Percentiles rank a stretch among this genome's conserved stretches.
These are phyloP conservation scores for Colletotrichum sp. DNA, from an alignment of 2,329 filamentous ascomycete genomes.

Conservation along the genomic window DNA sequence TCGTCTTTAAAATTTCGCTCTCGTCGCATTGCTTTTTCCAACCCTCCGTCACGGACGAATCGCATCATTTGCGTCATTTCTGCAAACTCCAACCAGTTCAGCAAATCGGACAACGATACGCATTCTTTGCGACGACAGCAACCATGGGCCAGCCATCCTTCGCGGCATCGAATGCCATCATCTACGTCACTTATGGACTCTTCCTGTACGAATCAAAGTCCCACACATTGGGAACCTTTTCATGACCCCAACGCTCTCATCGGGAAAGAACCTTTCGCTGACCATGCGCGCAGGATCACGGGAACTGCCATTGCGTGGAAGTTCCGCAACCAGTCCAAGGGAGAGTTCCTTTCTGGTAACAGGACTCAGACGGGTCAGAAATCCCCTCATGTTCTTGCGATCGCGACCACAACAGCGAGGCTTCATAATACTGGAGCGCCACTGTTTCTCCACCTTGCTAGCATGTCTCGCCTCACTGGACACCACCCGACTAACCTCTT, in stretches of 20 bases:
- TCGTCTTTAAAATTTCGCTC: not conserved
- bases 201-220: constrained; percentile 68
- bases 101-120: not conserved
- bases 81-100: not conserved
- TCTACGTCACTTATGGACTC: constrained; percentile 78
- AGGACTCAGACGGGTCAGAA: constrained; percentile 82
- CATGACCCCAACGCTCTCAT: not conserved
- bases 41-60: not conserved
- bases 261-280: not conserved
- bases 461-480: not conserved
- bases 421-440: not conserved
- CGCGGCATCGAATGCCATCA: constrained; percentile 80
- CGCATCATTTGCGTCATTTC: not conserved
- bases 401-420: too few relatives aligned
- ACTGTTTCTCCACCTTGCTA: not conserved
- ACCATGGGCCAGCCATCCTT: constrained; percentile 78
- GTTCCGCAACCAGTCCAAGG: constrained; percentile 68
- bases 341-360: constrained; percentile 77
- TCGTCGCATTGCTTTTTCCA: not conserved
- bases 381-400: not conserved
- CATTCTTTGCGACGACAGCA: not conserved
- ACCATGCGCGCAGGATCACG: constrained; percentile 55
- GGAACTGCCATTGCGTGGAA: constrained; percentile 66
- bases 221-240: not conserved
- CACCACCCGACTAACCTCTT: constrained; percentile 29